Base-by-base conservation (phyloP, 225 moss, liverwort and hornwort species). In the Sphagnum tenellum region DNA sequence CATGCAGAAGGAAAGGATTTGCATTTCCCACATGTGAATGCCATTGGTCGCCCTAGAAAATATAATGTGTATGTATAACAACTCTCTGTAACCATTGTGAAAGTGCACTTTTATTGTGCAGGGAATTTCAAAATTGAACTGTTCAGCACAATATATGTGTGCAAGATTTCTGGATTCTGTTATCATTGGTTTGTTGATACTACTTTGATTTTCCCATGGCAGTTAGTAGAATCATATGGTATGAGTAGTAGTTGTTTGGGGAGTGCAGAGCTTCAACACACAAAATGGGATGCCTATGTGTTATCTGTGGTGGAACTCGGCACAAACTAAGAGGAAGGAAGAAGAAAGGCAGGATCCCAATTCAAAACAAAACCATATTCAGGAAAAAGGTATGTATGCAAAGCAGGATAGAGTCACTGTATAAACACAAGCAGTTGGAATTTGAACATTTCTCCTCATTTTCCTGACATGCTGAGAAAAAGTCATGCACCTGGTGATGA, bases 281-380 rank as follows among this genome's bases (percentile, higher is more conserved):
- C 73, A 91, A 87, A 75, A 84, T 84, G 53, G 94, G 91, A 14
- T 94, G 94, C 75, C 75, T 82, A 5, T 94, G 94, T 74, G 91
- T 94, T 53, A 91, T 94, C 44, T 94, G 94, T 70, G 83, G 82
- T 49, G 94, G 94, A 45, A 87, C 88, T 60, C 87, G 91, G 55
- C 91, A 89, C 69, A 87, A 89, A 68, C 87, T 91, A 72, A 87
- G 89, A 69, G 77, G 87, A 13, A 85, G 89, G 64, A 85, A 85
- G 64, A 64, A 57, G 55, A 83, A 82, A 57, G 62, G 72, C 60
- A 64, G 68, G n/a, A 47, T 48, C 48, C 7, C 63, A 13, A 29
- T 12, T 64, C 53, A 44, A 9, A 66, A n/a, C 55, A 65, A 65
- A 8, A 13, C 58, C 58, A 58, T 13, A 66, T 47, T 56, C 11